Base-by-base conservation (phyloP, 2,329 filamentous ascomycete genomes). In the Didymella exigua region DNA sequence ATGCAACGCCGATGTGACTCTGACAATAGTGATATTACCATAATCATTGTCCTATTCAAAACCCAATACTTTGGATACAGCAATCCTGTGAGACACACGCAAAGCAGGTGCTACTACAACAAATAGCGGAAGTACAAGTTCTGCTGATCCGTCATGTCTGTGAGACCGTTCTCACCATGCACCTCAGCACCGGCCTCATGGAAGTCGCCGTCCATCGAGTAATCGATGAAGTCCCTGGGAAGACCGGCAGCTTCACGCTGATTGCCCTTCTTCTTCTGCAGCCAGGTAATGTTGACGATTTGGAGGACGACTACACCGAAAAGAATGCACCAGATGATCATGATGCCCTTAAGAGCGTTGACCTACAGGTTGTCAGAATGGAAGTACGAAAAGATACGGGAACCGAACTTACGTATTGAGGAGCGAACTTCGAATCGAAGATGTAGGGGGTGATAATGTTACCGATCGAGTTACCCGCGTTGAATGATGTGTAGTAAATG, bases 401-500 rank as follows among this genome's bases (percentile, higher is more conserved):
- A 7, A 8, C 4, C 21, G 13, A 7, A 40, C 59, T 55, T 61
- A 64, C 61, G 29, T 66, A 66, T 65, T 66, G 60, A 9, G 63
- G 63, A 1, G 44, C 50, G 9, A 65, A 65, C 26, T 63, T 65
- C 2, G 61, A 21, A n/a, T 65, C 52, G 21, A 66, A 66, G 42
- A 66, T 65, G 16, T 65, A 65, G 1, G 63, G 63, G 5, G 62
- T 65, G 2, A 66, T 66, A 52, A 90, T 88, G 67, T 89, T 89
- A 3, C 87, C 87, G 0, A 82, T 79, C 0, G 85, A 82, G 2
- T 81, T 80, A 0, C 83, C 86, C 1, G 83, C 85, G 61, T 87
- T 86, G 76, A 84, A 89, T 0, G 88, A 73, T 0, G 82, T 84
- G 80, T 88, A 86, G 33, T 86, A 80, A 43, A 84, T 78, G 0